Percentiles rank a stretch among this genome's conserved stretches.
Conservation (phyloP, 2,329 filamentous ascomycete genomes). For the Hirsutella minnesotensis region DNA sequence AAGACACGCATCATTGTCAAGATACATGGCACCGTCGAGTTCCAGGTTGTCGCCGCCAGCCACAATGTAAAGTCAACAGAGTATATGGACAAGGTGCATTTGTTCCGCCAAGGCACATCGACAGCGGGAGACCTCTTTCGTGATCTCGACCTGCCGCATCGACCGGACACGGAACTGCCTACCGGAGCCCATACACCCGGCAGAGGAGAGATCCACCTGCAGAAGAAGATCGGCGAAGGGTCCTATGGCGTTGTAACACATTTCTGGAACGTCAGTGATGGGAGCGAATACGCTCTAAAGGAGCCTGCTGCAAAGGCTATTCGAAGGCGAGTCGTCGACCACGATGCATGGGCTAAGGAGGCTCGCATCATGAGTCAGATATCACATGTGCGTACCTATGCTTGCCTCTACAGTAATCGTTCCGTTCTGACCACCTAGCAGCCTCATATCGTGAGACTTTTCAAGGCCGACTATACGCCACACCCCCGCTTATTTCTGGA, state of each 20-base stretch:
- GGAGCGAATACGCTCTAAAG: conserved; percentile 11
- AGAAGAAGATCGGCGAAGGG: conserved; percentile 7
- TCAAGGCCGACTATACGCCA: not conserved
- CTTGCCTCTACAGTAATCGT: not conserved
- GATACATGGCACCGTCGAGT: conserved; percentile 1
- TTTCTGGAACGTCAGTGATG: conserved; percentile 13
- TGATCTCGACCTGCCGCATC: conserved; percentile 2
- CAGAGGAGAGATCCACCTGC: conserved; percentile 5
- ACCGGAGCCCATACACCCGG: conserved; percentile 6
- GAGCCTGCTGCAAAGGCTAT: conserved; percentile 3
- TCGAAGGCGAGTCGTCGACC: not conserved
- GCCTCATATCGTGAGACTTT: not conserved
- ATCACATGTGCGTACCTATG: conserved; percentile 10
- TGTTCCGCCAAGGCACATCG: conserved; percentile 8
- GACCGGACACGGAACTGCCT: conserved; percentile 1
- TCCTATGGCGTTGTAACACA: conserved; percentile 9
- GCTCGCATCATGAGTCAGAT: conserved; percentile 11
- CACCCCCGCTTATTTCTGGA: conserved; percentile 5
- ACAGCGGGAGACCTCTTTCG: conserved; percentile 6
- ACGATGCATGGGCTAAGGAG: conserved; percentile 9
- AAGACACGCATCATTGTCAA: conserved; percentile 4
- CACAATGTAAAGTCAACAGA: conserved; percentile 5
- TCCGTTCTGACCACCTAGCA: not conserved
- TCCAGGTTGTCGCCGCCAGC: conserved; percentile 4
- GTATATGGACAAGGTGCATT: conserved; percentile 10